A percentile compares a stretch with the other conserved stretches of the same genome.
Evolutionary conservation across 2,329 filamentous ascomycete species (phyloP).

Genomic region (Curvularia sp.): DNA sequence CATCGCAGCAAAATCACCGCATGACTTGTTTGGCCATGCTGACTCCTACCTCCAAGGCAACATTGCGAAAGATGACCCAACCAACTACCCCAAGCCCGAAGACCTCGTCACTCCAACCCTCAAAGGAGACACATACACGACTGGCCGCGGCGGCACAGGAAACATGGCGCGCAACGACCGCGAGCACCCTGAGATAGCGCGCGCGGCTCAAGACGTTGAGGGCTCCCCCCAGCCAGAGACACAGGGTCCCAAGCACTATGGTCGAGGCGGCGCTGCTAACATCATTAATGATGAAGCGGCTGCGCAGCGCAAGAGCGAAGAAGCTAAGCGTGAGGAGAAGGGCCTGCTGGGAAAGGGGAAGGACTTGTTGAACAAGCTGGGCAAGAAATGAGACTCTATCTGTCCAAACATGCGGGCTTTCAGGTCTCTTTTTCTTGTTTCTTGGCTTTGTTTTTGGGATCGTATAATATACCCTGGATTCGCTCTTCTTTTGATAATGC

Average conservation of each 20-base stretch:
- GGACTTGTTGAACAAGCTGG: conserved; percentile 55
- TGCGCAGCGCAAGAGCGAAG: conserved; percentile 35
- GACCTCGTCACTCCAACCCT: conserved; percentile 84
- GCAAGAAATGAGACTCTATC: conserved; percentile 47
- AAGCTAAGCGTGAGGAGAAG: conserved; percentile 25
- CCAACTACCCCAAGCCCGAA: conserved; percentile 49
- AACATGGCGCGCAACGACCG: conserved; percentile 86
- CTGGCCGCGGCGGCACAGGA: conserved; percentile 84
- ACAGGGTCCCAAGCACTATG: conserved; percentile 69
- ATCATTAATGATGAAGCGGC: conserved; percentile 51
- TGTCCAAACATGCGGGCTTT: background rate
- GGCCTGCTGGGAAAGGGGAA: conserved; percentile 62
- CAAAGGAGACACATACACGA: conserved; percentile 84
- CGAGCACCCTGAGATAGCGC: conserved; percentile 69
- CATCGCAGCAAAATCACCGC: background rate
- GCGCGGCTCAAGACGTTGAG: conserved; percentile 82
- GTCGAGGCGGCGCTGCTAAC: conserved; percentile 79
- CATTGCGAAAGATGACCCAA: conserved; percentile 52
- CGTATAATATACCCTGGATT: conserved; percentile 27
- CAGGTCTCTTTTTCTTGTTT: conserved; percentile 7
- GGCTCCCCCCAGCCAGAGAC: conserved; percentile 58
- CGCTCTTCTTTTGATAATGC: conserved; percentile 10
- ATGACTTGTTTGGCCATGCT: background rate
- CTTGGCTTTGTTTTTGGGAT: conserved; percentile 8
- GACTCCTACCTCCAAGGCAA: conserved; percentile 50